Percentiles rank a stretch among this genome's conserved stretches.
These are phyloP conservation scores for Eleusine indica DNA, from an alignment of 176 grass and related monocot species.

Conservation along the genomic window DNA sequence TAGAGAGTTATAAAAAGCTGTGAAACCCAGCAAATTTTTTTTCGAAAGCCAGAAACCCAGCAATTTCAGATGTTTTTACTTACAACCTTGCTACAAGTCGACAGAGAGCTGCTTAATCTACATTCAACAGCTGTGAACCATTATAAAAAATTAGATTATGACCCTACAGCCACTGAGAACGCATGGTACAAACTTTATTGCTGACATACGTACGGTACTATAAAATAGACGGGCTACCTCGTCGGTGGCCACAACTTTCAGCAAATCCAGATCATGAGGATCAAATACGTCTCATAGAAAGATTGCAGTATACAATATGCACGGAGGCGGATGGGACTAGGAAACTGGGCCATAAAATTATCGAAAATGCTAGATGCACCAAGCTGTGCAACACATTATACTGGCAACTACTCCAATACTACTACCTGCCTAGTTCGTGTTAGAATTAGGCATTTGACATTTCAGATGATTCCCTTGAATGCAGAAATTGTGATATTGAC, in stretches of 20 bases:
- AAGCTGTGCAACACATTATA: not conserved
- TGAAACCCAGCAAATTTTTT: too few relatives aligned
- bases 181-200: not conserved
- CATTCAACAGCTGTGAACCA: too few relatives aligned
- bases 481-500: too few relatives aligned
- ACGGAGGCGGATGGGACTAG: not conserved
- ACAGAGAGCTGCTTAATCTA: too few relatives aligned
- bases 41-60: too few relatives aligned
- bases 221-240: not conserved
- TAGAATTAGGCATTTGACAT: too few relatives aligned
- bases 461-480: too few relatives aligned
- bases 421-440: too few relatives aligned
- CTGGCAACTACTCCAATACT: not conserved
- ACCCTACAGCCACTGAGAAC: not conserved
- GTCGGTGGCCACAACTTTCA: slow-evolving; percentile 19
- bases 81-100: too few relatives aligned
- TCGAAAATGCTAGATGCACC: not conserved
- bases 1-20: too few relatives aligned
- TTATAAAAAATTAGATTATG: not conserved
- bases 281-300: slow-evolving; percentile 10
- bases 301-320: not conserved
- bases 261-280: slow-evolving; percentile 24
- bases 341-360: not conserved
- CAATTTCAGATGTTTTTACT: too few relatives aligned
- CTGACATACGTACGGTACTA: not conserved